A percentile compares a stretch with the other conserved stretches of the same genome.
These are phyloP conservation scores for Macaranga tanarius DNA, from an alignment of 441 rosid species.

Conservation along the genomic window DNA sequence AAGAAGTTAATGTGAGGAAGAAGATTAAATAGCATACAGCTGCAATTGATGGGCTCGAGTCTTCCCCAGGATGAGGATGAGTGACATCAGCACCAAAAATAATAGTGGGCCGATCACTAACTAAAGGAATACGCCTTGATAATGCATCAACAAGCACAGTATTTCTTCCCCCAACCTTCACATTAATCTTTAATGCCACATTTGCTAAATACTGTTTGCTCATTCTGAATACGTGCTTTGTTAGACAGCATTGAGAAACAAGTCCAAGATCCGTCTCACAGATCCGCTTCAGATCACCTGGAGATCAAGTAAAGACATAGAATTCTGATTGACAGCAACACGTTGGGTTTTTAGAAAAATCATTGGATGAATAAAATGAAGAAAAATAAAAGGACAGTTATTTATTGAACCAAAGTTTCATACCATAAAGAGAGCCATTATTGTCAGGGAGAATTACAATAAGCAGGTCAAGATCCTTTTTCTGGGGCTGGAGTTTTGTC, in stretches of 20 bases:
- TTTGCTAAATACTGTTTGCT: constrained; percentile 84
- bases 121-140: constrained; percentile 84
- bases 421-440: constrained; percentile 93
- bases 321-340: neutral
- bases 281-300: constrained; percentile 91
- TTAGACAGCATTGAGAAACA: constrained; percentile 93
- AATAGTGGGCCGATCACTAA: constrained; percentile 84
- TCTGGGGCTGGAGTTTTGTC: constrained; percentile 44
- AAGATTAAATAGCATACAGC: constrained; percentile 53
- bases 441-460: constrained; percentile 91
- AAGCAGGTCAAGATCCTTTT: constrained; percentile 89
- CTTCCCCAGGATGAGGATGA: constrained; percentile 98
- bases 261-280: constrained; percentile 97
- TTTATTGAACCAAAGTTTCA: neutral
- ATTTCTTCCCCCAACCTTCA: constrained; percentile 95
- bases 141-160: constrained; percentile 92
- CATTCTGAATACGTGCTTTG: constrained; percentile 78
- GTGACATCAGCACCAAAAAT: constrained; percentile 99
- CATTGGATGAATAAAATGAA: neutral
- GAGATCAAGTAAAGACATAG: constrained; percentile 15
- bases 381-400: neutral
- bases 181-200: constrained; percentile 88
- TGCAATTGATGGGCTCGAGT: constrained; percentile 94
- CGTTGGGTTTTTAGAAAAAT: neutral
- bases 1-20: constrained; percentile 4